Conservation (phyloP, 768 basidiomycete genomes). For the Thelephora aurantiotincta region DNA sequence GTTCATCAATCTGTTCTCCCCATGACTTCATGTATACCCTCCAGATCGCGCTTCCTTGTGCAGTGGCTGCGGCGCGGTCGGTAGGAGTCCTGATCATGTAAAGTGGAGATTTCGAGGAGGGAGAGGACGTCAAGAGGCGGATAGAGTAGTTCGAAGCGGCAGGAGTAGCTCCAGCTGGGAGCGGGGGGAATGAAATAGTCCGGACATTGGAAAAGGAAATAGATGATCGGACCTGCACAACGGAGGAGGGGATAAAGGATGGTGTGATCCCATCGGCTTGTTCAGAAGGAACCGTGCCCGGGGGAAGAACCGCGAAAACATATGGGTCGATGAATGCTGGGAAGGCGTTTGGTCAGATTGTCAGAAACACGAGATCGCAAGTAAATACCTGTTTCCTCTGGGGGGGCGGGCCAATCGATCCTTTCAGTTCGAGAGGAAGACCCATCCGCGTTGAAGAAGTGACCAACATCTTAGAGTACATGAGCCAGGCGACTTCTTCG, state of each 20-base stretch:
- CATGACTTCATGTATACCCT: constrained; percentile 55
- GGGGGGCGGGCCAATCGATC: constrained; percentile 67
- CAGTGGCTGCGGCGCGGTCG: constrained; percentile 47
- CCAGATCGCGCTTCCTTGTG: constrained; percentile 76
- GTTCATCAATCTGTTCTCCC: constrained; percentile 75
- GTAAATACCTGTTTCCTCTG: constrained; percentile 61
- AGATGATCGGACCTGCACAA: constrained; percentile 59
- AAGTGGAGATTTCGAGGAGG: constrained; percentile 35
- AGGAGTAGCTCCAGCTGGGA: constrained; percentile 17
- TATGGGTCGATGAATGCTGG: constrained; percentile 67
- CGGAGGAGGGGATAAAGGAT: constrained; percentile 36
- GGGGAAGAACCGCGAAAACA: constrained; percentile 59
- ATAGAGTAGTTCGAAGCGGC: constrained; percentile 30
- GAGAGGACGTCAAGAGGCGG: constrained; percentile 49
- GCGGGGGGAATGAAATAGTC: constrained; percentile 49
- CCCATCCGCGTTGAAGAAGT: constrained; percentile 48
- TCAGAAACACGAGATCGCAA: neutral
- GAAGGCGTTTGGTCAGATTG: constrained; percentile 1
- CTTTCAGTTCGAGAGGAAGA: constrained; percentile 31
- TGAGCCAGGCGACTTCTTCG: neutral
- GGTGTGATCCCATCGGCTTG: constrained; percentile 16
- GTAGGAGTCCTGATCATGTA: constrained; percentile 61
- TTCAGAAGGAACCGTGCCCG: constrained; percentile 37
- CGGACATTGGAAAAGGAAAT: constrained; percentile 49
- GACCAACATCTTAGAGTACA: constrained; percentile 40